phyloP scores from a whole-genome alignment of 2,329 filamentous ascomycete species.

The Aspergillus udagawae region DNA sequence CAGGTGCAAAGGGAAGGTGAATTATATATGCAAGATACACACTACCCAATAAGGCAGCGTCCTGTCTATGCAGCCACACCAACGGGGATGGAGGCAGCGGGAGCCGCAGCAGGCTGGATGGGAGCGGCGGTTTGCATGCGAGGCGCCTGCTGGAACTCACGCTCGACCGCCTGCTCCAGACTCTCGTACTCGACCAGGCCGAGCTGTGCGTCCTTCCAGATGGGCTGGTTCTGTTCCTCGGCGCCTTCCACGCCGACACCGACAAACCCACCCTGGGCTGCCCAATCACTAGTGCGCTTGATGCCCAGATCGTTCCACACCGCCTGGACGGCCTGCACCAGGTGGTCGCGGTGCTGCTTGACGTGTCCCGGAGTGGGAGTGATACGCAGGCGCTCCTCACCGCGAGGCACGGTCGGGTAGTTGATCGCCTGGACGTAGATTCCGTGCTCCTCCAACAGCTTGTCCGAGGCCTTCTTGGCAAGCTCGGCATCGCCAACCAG shows the following conservation, averaged over 20 bases:
- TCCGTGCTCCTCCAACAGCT: conserved; percentile 81
- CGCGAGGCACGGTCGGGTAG: conserved; percentile 94
- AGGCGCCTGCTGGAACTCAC: conserved; percentile 27
- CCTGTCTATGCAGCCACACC: conserved; percentile 26
- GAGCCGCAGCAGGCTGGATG: conserved; percentile 16
- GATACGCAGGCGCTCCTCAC: conserved; percentile 94
- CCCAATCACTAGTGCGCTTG: conserved; percentile 92
- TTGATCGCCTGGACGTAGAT: conserved; percentile 99
- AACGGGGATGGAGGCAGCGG: conserved; percentile 19
- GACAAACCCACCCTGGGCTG: conserved; percentile 84
- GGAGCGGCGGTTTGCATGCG: conserved; percentile 23
- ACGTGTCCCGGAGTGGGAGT: conserved; percentile 93
- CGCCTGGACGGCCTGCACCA: conserved; percentile 76
- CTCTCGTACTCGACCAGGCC: conserved; percentile 60
- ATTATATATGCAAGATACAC: background rate
- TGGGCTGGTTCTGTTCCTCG: conserved; percentile 59
- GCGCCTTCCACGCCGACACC: conserved; percentile 75
- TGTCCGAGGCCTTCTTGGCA: conserved; percentile 86
- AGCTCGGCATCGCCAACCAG: conserved; percentile 91
- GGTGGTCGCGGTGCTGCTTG: conserved; percentile 77
- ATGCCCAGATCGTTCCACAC: conserved; percentile 87
- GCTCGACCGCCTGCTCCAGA: conserved; percentile 54
- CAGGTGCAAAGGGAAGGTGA: background rate
- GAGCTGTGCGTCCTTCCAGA: conserved; percentile 90
- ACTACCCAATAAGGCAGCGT: conserved; percentile 1